Evolutionary conservation across 1,139 yeast genomes (phyloP), one percentile per base, ranked within the genome.

Genomic region (Hansenula sp.): DNA sequence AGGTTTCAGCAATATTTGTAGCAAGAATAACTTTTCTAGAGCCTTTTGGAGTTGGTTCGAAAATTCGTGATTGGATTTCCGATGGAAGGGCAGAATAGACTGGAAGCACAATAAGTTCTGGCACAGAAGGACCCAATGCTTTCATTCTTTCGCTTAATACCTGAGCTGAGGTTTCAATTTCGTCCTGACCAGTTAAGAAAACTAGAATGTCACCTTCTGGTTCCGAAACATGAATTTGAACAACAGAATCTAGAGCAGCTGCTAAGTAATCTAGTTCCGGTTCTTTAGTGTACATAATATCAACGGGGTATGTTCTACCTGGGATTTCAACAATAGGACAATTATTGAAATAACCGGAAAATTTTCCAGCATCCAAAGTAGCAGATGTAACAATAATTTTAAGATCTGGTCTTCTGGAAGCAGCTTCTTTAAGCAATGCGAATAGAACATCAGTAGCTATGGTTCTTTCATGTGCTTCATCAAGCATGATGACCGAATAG

Each of bases 391-490:
- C 82, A 42, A 93, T 83, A 5, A 91, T 71, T 57, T 84, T 84
- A 45, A 93, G 66, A 44, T 84, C 81, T 0, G 96, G 95, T 47
- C 94, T 79, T 40, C 78, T 66, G 16, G 61, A 56, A 0, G 84
- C 77, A 0, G 96, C 95, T 49, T 83, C 74, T 55, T 90, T 86
- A 49, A 93, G 66, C 39, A 93, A 67, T 0, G 96, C 96, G 71
- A 93, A 90, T 31, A 93, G 67, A 5, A 93, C 87, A 71, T 93
- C 99, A 0, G 98, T 93, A 0, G 97, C 87, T 38, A 93, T 80
- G 0, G 98, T 91, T 57, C 99, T 75, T 63, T 93, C 99, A 64
- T 93, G 99, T 0, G 97, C 97, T 64, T 90, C 98, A 66, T 90
- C 98, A 43, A 90, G 68, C 90, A 90, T 86, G 15, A 90, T 83